Evolutionary conservation across 371 early-diverging fungal species (phyloP), one percentile per base, ranked within the genome.

Genomic region (Actinomortierella wolfii): DNA sequence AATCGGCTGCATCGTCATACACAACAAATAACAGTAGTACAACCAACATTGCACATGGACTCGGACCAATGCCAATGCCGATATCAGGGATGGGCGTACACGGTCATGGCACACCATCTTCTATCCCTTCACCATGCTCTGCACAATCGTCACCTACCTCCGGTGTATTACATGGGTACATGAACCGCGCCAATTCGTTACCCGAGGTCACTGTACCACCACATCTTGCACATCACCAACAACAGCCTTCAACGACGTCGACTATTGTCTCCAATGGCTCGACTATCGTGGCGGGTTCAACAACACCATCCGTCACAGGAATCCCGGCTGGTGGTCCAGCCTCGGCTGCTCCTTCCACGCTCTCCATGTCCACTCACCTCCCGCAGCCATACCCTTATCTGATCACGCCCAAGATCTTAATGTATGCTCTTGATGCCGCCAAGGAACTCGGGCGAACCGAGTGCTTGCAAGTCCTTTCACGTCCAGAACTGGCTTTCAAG

Each of bases 91-190:
- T 54, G 34, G 68, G 67, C 14, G 21, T 24, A 13, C 20, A 28
- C n/a, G 66, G 73, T 2, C 66, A 65, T 39, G 66, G 67, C 25
- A 66, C 73, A 7, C 73, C 67, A 17, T 54, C 73, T 3, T 73
- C 73, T 2, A 67, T 67, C 24, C 73, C 73, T 9, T 73, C 73
- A 18, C 73, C 73, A 13, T 73, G 56, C 29, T 73, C 73, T 21
- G 73, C 73, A 1, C 73, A 73, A n/a, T 73, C 73, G 7, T 73
- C 73, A 1, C 73, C 73, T 9, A 61, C 63, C n/a, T 73, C 73
- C 2, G 67, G 62, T 3, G 63, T 56, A 0, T 26, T 73, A 34
- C 40, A 42, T 45, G 67, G 73, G 18, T 73, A 73, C 50, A 73
- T 73, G 73, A 56, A 53, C 40, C 67, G n/a, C n/a, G n/a, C n/a